Evolutionary conservation across 2,329 filamentous ascomycete genomes (phyloP).

Genomic region (Rhynchosporium secalis): DNA sequence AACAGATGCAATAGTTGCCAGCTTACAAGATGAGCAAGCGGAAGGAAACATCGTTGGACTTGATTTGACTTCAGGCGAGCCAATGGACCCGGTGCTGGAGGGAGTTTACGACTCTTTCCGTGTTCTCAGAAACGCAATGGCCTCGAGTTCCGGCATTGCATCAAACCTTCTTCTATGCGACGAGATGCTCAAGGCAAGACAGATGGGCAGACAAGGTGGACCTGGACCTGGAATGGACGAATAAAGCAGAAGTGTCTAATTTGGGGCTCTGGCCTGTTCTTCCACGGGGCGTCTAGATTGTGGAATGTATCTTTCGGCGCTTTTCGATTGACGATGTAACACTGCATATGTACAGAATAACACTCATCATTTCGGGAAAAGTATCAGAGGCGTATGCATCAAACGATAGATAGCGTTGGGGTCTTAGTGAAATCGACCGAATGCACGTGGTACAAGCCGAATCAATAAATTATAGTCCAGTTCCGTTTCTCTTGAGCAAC

Average conservation of each 20-base stretch:
- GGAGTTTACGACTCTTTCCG: slow-evolving; percentile 97
- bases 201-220: slow-evolving; percentile 74
- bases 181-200: slow-evolving; percentile 93
- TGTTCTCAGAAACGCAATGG: slow-evolving; percentile 88
- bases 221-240: slow-evolving; percentile 66
- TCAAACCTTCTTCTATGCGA: slow-evolving; percentile 94
- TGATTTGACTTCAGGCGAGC: slow-evolving; percentile 81
- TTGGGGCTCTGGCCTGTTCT: slow-evolving; percentile 14
- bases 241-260: slow-evolving; percentile 27
- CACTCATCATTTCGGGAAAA: slow-evolving; percentile 24
- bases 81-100: slow-evolving; percentile 91
- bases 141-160: slow-evolving; percentile 91
- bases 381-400: slow-evolving; percentile 23
- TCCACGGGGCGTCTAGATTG: slow-evolving; percentile 15
- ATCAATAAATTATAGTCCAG: neutral
- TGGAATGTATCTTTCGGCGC: slow-evolving; percentile 18
- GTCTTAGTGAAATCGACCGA: slow-evolving; percentile 6
- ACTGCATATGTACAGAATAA: slow-evolving; percentile 29
- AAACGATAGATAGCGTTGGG: slow-evolving; percentile 25
- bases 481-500: neutral
- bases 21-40: slow-evolving; percentile 78
- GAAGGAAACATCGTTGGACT: slow-evolving; percentile 86
- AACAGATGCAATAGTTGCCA: slow-evolving; percentile 62
- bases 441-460: neutral
- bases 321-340: slow-evolving; percentile 23